A percentile compares a stretch with the other conserved stretches of the same genome.
Conservation (phyloP, 2,329 filamentous ascomycete species). For the Byssochlamys sp. region DNA sequence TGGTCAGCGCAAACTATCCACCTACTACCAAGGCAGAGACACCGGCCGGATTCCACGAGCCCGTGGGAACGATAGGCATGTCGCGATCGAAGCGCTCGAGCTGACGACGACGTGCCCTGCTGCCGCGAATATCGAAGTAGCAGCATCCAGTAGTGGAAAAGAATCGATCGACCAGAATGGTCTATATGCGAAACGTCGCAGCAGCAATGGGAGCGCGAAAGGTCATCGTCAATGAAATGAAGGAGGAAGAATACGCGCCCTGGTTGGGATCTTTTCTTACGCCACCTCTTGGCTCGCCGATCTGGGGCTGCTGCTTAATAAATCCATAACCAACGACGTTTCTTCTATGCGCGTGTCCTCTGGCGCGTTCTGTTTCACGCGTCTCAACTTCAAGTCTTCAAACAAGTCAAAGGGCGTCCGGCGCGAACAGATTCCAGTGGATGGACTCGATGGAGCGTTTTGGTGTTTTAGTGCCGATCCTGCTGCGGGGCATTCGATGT, state of each 20-base stretch:
- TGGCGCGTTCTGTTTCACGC: not conserved
- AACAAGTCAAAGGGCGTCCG: not conserved
- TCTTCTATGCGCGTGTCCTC: not conserved
- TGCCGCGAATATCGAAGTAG: conserved; percentile 12
- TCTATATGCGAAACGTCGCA: not conserved
- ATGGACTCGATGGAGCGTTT: not conserved
- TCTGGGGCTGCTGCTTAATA: not conserved
- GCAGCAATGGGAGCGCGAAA: not conserved
- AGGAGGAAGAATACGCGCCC: not conserved
- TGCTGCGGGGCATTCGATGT: not conserved
- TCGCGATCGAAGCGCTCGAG: conserved; percentile 16
- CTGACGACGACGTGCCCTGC: conserved; percentile 10
- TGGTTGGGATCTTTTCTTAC: not conserved
- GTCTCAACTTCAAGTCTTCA: not conserved
- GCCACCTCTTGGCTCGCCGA: not conserved
- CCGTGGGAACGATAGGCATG: conserved; percentile 21
- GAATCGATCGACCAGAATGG: not conserved
- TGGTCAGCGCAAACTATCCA: conserved; percentile 14
- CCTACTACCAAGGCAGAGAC: conserved; percentile 11
- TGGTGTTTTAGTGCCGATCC: not conserved
- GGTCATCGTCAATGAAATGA: not conserved
- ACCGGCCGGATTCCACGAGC: conserved; percentile 14
- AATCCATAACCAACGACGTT: not conserved
- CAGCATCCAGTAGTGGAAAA: conserved; percentile 22
- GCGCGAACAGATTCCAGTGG: not conserved